A percentile compares a stretch with the other conserved stretches of the same genome.
Conservation (phyloP, 2,329 filamentous ascomycete species). For the Fusarium austroafricanum region DNA sequence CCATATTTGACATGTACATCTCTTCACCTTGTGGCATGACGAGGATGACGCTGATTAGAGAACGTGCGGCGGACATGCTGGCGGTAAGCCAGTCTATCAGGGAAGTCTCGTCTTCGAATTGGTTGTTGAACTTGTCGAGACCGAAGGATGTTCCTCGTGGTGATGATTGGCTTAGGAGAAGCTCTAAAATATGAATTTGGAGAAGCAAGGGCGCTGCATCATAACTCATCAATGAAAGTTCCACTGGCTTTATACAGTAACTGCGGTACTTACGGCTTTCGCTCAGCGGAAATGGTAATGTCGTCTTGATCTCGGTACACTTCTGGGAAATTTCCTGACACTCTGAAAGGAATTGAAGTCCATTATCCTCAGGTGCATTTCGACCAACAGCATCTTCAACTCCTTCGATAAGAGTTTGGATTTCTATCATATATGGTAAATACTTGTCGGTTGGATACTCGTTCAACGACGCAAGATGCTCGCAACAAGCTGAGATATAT, state of each 20-base stretch:
- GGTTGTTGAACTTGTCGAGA: conserved; percentile 38
- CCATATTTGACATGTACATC: conserved; percentile 46
- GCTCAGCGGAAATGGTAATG: conserved; percentile 42
- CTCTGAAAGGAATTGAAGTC: conserved; percentile 11
- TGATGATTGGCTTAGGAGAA: conserved; percentile 46
- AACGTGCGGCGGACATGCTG: conserved; percentile 46
- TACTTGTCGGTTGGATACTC: conserved; percentile 43
- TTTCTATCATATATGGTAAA: conserved; percentile 40
- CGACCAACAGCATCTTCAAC: conserved; percentile 40
- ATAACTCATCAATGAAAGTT: neutral
- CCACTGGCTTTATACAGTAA: neutral
- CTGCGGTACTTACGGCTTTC: conserved; percentile 45
- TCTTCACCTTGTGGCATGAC: conserved; percentile 44
- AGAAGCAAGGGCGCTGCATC: conserved; percentile 40
- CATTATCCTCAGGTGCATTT: neutral
- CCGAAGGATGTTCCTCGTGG: conserved; percentile 44
- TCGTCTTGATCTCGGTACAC: conserved; percentile 33
- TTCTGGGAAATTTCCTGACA: conserved; percentile 19
- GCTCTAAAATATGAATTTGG: conserved; percentile 45
- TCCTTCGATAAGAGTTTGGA: conserved; percentile 45
- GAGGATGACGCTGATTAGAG: conserved; percentile 40
- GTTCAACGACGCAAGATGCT: conserved; percentile 28
- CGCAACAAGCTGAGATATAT: conserved; percentile 44
- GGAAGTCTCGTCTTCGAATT: conserved; percentile 7
- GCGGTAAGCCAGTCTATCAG: conserved; percentile 45